Evolutionary conservation across 306 rosid species (phyloP), one percentile per base, ranked within the genome.

Genomic region (Trifolium repens): DNA sequence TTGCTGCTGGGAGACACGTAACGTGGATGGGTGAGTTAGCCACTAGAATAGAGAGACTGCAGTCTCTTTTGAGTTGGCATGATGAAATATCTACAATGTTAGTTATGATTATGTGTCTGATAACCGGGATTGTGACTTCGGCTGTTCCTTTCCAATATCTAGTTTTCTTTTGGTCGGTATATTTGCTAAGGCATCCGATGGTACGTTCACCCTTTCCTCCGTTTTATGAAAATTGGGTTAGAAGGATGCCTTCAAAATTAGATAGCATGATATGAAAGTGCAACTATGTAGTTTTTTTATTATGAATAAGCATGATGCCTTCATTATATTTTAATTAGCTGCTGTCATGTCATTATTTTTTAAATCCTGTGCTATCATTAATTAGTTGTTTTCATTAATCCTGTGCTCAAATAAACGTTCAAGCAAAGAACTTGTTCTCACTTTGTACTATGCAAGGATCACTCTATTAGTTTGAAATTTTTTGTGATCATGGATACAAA

Each of bases 191-290:
- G 69, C 82, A 26, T 71, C 87, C 85, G 5, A 62, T 55, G 34
- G 22, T 42, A 0, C 84, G 85, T 42, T 32, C 75, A 5, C 46
- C 79, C 13, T 16, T 60, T 22, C 87, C 91, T 74, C 10, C 80
- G 22, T 16, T 69, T 35, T 32, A 40, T 65, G 71, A 75, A 69
- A 87, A 80, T 53, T 78, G 82, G 58, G 2, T 78, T 10, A 78
- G 82, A 61, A 87, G 89, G 55, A 82, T 80, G 89, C 85, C 91
- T 67, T 76, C 88, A 61, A 84, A 75, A 49, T 59, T 85, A 46
- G 88, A 87, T 62, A 73, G 71, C 69, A 84, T 84, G 85, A 64
- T 82, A 44, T 79, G 65, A 83, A 59, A 66, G 43, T 26, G 32
- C 30, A 22, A 22, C 24, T 22, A 22, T 22, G 24, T 22, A 22